phyloP scores from a whole-genome alignment of 768 basidiomycete species.

The Favolaschia claudopus region DNA sequence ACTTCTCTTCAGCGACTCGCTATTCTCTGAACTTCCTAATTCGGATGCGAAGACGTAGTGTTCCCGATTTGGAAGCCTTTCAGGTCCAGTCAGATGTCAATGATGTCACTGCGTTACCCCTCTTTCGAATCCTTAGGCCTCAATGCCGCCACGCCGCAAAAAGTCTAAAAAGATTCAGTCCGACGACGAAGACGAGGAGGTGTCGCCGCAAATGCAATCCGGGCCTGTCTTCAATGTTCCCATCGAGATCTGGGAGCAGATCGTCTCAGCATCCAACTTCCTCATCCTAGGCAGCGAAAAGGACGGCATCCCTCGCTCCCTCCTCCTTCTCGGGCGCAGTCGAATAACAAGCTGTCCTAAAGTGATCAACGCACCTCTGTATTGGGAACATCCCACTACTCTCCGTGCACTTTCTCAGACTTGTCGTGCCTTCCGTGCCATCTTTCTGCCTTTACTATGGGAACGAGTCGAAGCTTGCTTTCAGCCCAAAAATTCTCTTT shows the following conservation, averaged over 20 bases:
- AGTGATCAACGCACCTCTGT: slow-evolving; percentile 19
- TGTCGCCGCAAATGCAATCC: not conserved
- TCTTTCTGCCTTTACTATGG: slow-evolving; percentile 41
- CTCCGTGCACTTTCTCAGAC: slow-evolving; percentile 46
- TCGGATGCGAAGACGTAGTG: too few species aligned
- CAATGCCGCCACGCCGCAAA: too few species aligned
- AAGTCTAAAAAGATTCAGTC: too few species aligned
- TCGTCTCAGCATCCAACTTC: slow-evolving; percentile 30
- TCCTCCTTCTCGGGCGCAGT: not conserved
- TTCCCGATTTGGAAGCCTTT: too few species aligned
- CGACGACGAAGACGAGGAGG: too few species aligned
- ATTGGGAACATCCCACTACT: slow-evolving; percentile 36
- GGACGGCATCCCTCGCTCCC: slow-evolving; percentile 11
- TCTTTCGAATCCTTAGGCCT: too few species aligned
- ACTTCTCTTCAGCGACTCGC: too few species aligned
- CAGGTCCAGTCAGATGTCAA: too few species aligned
- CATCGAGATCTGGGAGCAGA: slow-evolving; percentile 39
- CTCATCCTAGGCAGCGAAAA: not conserved
- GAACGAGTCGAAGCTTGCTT: slow-evolving; percentile 40
- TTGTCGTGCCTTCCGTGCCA: slow-evolving; percentile 33
- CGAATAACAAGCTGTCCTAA: not conserved
- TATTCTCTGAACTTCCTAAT: too few species aligned
- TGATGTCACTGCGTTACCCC: too few species aligned
- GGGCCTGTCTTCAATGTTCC: slow-evolving; percentile 37
- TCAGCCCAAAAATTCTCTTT: slow-evolving; percentile 15